Evolutionary conservation across 306 rosid species (phyloP).

Genomic region (Elaeagnus macrophylla): DNA sequence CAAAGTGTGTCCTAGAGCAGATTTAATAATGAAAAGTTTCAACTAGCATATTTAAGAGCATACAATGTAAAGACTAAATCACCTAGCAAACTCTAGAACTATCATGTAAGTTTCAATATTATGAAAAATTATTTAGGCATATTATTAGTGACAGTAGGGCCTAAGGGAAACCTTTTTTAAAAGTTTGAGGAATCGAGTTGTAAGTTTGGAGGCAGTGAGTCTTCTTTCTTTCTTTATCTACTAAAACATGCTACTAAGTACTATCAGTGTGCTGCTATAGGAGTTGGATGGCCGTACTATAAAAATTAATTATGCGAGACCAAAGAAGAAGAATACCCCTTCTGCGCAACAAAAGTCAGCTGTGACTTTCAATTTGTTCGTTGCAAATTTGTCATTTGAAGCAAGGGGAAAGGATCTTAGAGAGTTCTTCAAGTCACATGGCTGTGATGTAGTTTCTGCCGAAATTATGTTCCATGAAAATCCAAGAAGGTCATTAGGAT

Average conservation of each 20-base stretch:
- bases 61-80: too few species aligned
- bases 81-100: too few species aligned
- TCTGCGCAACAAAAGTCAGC: conserved; percentile 41
- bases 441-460: conserved; percentile 48
- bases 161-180: too few species aligned
- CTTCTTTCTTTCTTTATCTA: background rate
- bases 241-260: too few species aligned
- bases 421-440: conserved; percentile 60
- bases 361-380: conserved; percentile 68
- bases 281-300: conserved; percentile 64
- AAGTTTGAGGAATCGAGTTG: too few species aligned
- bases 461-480: conserved; percentile 51
- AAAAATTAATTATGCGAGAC: conserved; percentile 52
- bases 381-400: conserved; percentile 66
- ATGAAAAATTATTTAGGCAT: too few species aligned
- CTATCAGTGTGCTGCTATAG: conserved; percentile 25
- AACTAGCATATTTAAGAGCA: too few species aligned
- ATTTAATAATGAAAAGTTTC: too few species aligned
- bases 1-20: too few species aligned
- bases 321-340: conserved; percentile 39
- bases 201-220: too few species aligned
- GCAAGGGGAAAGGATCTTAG: conserved; percentile 64
- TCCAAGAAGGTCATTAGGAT: conserved; percentile 72
- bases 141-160: too few species aligned
- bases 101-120: too few species aligned